phyloP scores from a whole-genome alignment of 2,329 filamentous ascomycete species.

The Podosphaera fusca region DNA sequence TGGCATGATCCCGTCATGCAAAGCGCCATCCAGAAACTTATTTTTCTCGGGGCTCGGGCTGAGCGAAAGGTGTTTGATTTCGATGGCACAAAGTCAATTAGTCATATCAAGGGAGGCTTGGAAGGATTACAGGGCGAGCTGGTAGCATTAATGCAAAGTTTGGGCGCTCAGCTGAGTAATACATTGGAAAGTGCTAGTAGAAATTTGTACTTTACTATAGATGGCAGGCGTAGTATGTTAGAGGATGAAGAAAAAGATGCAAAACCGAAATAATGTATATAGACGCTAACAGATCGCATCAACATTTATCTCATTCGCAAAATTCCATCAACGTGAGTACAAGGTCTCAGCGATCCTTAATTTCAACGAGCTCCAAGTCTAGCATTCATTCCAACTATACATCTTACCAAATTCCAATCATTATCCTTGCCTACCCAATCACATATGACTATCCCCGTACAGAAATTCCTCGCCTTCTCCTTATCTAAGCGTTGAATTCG shows the following conservation, averaged over 20 bases:
- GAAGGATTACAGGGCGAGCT: constrained; percentile 64
- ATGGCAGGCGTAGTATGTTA: constrained; percentile 57
- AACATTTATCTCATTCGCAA: too few species aligned
- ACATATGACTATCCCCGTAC: constrained; percentile 71
- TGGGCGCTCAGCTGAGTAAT: constrained; percentile 53
- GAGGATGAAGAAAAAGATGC: constrained; percentile 38
- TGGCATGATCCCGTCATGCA: constrained; percentile 67
- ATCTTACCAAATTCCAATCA: constrained; percentile 76
- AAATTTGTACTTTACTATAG: constrained; percentile 71
- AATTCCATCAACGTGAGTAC: too few species aligned
- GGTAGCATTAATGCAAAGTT: constrained; percentile 55
- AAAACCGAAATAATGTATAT: too few species aligned
- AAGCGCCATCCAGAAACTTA: constrained; percentile 61
- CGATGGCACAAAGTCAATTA: constrained; percentile 35
- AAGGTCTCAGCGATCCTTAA: too few species aligned
- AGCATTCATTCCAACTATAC: constrained; percentile 80
- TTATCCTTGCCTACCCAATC: constrained; percentile 78
- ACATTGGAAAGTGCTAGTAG: constrained; percentile 60
- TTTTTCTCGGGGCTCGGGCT: constrained; percentile 66
- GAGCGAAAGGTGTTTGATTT: constrained; percentile 36
- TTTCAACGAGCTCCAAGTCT: constrained; percentile 19
- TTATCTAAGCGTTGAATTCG: constrained; percentile 1
- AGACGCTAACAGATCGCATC: too few species aligned
- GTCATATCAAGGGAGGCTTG: constrained; percentile 60
- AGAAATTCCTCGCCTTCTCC: constrained; percentile 38